phyloP scores from a whole-genome alignment of 2,329 filamentous ascomycete species.

The Penicillium sclerotigenum region DNA sequence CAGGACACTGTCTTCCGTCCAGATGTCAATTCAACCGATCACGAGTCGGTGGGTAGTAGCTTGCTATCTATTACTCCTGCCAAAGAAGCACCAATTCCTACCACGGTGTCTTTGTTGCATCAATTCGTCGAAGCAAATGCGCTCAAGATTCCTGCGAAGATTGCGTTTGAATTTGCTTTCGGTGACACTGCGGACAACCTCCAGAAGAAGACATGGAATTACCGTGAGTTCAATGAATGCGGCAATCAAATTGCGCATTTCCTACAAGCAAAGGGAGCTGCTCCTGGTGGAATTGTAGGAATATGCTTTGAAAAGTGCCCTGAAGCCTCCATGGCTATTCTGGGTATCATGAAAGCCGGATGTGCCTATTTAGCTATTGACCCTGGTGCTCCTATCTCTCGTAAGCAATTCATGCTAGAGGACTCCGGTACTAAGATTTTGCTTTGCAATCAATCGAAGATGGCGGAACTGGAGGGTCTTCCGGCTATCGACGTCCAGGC shows the following conservation, averaged over 20 bases:
- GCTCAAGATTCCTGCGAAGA: slow-evolving; percentile 52
- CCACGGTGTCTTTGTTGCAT: slow-evolving; percentile 64
- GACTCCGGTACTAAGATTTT: slow-evolving; percentile 68
- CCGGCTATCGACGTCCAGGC: slow-evolving; percentile 44
- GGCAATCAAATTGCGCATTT: slow-evolving; percentile 71
- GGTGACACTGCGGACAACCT: slow-evolving; percentile 50
- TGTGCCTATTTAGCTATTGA: slow-evolving; percentile 80
- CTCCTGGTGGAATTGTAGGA: slow-evolving; percentile 63
- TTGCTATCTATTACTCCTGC: slow-evolving; percentile 65
- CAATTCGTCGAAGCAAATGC: slow-evolving; percentile 71
- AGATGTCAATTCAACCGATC: slow-evolving; percentile 39
- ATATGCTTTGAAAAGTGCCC: slow-evolving; percentile 83
- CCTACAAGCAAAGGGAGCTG: slow-evolving; percentile 50
- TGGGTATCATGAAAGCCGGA: slow-evolving; percentile 78
- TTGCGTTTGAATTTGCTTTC: slow-evolving; percentile 73
- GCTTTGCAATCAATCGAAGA: slow-evolving; percentile 54
- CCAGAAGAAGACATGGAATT: slow-evolving; percentile 64
- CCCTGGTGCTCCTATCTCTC: slow-evolving; percentile 64
- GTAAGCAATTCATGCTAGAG: slow-evolving; percentile 73
- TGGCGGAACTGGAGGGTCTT: slow-evolving; percentile 36
- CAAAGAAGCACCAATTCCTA: slow-evolving; percentile 54
- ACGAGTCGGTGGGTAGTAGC: slow-evolving; percentile 29
- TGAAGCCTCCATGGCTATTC: slow-evolving; percentile 76
- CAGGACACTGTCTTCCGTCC: slow-evolving; percentile 55
- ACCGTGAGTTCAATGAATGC: slow-evolving; percentile 65